Evolutionary conservation across 345 rosid genomes (phyloP).

Genomic region (Balakata baccata): DNA sequence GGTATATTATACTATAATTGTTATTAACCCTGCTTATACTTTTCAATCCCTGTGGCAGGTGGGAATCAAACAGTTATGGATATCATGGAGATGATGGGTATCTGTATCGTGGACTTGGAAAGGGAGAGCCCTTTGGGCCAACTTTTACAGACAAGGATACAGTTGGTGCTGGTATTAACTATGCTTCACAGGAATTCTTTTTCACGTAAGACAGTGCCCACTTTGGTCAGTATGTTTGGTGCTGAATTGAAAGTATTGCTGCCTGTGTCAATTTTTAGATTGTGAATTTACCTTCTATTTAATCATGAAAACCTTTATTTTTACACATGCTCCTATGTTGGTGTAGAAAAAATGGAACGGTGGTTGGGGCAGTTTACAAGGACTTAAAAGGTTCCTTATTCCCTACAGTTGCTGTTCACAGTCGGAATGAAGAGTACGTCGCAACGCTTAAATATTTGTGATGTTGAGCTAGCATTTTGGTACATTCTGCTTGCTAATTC

Average conservation of each 20-base stretch:
- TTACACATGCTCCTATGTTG: constrained; percentile 19
- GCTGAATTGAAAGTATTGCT: background rate
- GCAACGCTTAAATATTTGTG: constrained; percentile 12
- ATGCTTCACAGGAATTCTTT: constrained; percentile 76
- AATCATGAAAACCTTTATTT: constrained; percentile 11
- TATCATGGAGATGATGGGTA: constrained; percentile 95
- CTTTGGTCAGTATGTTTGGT: constrained; percentile 9
- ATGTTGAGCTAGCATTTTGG: background rate
- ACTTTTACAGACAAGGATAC: constrained; percentile 69
- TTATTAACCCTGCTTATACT: background rate
- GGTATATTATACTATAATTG: background rate
- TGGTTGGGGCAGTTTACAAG: constrained; percentile 66
- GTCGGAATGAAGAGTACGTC: constrained; percentile 94
- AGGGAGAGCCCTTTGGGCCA: constrained; percentile 81
- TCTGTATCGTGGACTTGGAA: constrained; percentile 69
- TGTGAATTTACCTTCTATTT: constrained; percentile 15
- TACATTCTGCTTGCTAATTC: background rate
- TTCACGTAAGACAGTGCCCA: constrained; percentile 74
- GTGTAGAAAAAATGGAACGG: constrained; percentile 68
- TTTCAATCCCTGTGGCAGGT: constrained; percentile 44
- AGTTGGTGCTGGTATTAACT: constrained; percentile 92
- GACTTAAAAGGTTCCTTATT: constrained; percentile 66
- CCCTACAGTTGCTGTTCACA: constrained; percentile 93
- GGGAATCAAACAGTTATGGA: constrained; percentile 96
- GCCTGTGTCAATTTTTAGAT: background rate